Evolutionary conservation across 495 filamentous ascomycete genomes (phyloP).

Genomic region (Pseudevernia furfuracea): DNA sequence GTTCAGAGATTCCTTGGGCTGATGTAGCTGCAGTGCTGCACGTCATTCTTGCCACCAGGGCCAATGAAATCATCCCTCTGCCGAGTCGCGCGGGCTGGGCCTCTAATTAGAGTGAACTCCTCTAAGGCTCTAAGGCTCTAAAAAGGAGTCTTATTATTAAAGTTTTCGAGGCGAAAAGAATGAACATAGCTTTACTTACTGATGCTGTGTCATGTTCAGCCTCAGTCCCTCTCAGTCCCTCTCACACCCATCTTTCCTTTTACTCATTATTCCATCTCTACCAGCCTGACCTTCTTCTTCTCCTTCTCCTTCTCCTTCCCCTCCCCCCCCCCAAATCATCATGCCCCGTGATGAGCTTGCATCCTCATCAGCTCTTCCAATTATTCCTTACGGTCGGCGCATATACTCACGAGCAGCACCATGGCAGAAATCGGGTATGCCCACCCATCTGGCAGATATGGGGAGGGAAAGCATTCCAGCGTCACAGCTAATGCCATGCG

Average conservation of each 20-base stretch:
- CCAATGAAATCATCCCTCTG: neutral
- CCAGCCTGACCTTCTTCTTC: neutral
- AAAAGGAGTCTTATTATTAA: too few species aligned
- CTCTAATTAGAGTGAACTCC: too few species aligned
- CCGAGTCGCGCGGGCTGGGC: neutral
- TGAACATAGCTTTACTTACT: neutral
- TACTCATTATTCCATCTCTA: neutral
- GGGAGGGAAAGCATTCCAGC: neutral
- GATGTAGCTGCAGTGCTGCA: neutral
- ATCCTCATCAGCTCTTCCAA: neutral
- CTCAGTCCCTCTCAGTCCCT: neutral
- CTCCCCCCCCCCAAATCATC: neutral
- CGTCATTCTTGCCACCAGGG: neutral
- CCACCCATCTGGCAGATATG: neutral
- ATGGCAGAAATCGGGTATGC: constrained; percentile 19
- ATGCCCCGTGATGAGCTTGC: constrained; percentile 5
- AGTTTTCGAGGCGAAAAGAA: too few species aligned
- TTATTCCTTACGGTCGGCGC: neutral
- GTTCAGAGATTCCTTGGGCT: neutral
- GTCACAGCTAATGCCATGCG: constrained; percentile 3
- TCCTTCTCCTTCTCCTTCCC: neutral
- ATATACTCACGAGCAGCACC: neutral
- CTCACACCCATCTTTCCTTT: neutral
- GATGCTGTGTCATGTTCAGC: neutral
- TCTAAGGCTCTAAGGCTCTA: too few species aligned